Evolutionary conservation across 768 basidiomycete species (phyloP).

Genomic region (Phanerochaete carnosa): DNA sequence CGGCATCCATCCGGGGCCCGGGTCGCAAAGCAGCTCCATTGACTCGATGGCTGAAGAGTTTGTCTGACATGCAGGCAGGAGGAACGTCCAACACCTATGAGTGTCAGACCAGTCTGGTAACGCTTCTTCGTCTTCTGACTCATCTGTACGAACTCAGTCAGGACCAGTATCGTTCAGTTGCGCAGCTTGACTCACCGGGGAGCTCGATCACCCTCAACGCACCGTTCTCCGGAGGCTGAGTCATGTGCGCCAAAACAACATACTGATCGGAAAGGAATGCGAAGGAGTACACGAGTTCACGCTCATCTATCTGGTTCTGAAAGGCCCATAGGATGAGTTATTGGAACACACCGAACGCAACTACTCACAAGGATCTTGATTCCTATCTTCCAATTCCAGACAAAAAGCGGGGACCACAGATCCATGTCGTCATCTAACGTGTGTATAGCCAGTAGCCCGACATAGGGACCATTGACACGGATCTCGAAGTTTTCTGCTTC

Average conservation of each 20-base stretch:
- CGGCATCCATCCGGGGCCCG: background rate
- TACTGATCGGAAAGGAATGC: background rate
- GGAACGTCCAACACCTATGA: background rate
- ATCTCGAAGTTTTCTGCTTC: constrained; percentile 3
- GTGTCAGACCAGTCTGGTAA: background rate
- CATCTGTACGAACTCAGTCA: background rate
- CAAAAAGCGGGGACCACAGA: background rate
- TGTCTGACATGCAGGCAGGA: background rate
- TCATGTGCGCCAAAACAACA: constrained; percentile 5
- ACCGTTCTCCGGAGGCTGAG: background rate
- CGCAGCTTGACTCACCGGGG: background rate
- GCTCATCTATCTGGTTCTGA: background rate
- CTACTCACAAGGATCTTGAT: constrained; percentile 1
- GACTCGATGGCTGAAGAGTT: background rate
- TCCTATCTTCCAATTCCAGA: constrained; percentile 11
- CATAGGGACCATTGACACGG: constrained; percentile 3
- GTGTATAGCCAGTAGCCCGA: constrained; percentile 3
- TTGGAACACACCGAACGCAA: background rate
- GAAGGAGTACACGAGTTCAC: constrained; percentile 2
- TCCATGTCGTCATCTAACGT: background rate
- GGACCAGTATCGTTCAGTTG: background rate
- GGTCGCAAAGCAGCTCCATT: background rate
- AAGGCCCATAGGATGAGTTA: background rate
- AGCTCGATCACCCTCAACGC: background rate
- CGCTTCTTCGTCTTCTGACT: background rate